These are phyloP conservation scores for Protomyces arabidopsidicola DNA, from an alignment of 1,139 yeast genomes.

Conservation along the genomic window DNA sequence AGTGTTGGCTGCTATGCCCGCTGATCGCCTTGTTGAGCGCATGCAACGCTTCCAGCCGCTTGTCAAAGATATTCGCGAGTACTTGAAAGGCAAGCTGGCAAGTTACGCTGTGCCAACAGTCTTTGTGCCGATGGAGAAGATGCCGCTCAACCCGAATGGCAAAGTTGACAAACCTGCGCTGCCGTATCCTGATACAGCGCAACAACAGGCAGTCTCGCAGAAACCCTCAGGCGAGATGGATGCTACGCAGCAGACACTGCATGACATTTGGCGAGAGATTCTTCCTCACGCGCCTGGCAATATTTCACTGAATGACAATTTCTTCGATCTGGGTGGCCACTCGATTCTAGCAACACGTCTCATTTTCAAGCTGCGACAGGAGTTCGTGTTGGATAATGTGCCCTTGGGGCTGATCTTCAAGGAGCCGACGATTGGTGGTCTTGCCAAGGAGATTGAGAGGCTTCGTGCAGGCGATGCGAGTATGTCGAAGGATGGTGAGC, in stretches of 20 bases:
- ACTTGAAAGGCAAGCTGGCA: constrained; percentile 84
- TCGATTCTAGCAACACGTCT: constrained; percentile 93
- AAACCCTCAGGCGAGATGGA: constrained; percentile 49
- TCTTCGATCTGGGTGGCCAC: constrained; percentile 97
- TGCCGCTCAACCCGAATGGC: constrained; percentile 97
- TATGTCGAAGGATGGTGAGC: constrained; percentile 23
- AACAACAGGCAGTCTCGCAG: constrained; percentile 61
- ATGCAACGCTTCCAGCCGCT: constrained; percentile 69
- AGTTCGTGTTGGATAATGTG: constrained; percentile 61
- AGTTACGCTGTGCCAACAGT: constrained; percentile 90
- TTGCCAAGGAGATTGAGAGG: constrained; percentile 67
- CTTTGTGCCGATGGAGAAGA: constrained; percentile 74
- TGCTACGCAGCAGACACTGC: constrained; percentile 60
- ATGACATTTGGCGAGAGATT: constrained; percentile 78
- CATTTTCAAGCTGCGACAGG: constrained; percentile 86
- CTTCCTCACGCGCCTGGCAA: constrained; percentile 81
- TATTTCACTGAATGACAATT: constrained; percentile 73
- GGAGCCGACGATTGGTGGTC: constrained; percentile 74
- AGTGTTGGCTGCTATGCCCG: constrained; percentile 46
- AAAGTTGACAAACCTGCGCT: constrained; percentile 95
- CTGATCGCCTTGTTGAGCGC: constrained; percentile 72
- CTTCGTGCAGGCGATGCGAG: constrained; percentile 48
- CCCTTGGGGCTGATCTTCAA: constrained; percentile 89
- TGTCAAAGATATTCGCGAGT: constrained; percentile 72
- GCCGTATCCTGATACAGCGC: constrained; percentile 90